phyloP scores from a whole-genome alignment of 306 rosid species.

The Trichosanthes truncata region DNA sequence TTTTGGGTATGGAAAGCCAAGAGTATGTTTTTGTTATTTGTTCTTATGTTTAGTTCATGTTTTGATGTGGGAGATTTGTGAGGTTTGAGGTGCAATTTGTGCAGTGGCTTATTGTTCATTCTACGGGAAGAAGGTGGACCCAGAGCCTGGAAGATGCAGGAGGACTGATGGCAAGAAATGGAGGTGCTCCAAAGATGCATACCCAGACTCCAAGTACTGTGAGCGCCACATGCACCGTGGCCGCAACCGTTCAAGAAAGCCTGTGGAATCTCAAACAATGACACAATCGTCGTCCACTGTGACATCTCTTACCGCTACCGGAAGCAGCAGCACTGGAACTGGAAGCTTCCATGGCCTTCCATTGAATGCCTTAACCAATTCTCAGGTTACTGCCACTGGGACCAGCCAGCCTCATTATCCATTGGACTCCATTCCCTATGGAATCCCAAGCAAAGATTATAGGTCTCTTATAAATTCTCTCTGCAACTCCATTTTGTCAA shows the following conservation, averaged over 20 bases:
- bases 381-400: conserved; percentile 45
- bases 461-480: conserved; percentile 27
- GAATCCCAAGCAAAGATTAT: conserved; percentile 55
- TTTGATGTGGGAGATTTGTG: not conserved
- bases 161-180: conserved; percentile 92
- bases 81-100: not conserved
- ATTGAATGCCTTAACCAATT: conserved; percentile 38
- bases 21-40: not conserved
- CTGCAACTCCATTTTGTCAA: conserved; percentile 8
- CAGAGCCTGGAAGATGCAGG: conserved; percentile 88
- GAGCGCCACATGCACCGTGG: conserved; percentile 95
- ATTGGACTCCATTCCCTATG: conserved; percentile 47
- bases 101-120: conserved; percentile 68
- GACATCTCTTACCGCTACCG: conserved; percentile 46
- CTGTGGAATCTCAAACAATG: conserved; percentile 83
- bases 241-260: conserved; percentile 99
- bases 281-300: conserved; percentile 43
- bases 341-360: conserved; percentile 54
- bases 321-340: conserved; percentile 25
- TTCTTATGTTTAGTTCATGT: not conserved
- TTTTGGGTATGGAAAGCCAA: not conserved
- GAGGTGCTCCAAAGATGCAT: conserved; percentile 81
- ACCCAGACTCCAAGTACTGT: conserved; percentile 84
- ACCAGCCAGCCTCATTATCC: conserved; percentile 36
- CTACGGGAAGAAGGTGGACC: conserved; percentile 85